A percentile compares a stretch with the other conserved stretches of the same genome.
Conservation (phyloP, 2,329 filamentous ascomycete species). For the Epichloe bromicola region DNA sequence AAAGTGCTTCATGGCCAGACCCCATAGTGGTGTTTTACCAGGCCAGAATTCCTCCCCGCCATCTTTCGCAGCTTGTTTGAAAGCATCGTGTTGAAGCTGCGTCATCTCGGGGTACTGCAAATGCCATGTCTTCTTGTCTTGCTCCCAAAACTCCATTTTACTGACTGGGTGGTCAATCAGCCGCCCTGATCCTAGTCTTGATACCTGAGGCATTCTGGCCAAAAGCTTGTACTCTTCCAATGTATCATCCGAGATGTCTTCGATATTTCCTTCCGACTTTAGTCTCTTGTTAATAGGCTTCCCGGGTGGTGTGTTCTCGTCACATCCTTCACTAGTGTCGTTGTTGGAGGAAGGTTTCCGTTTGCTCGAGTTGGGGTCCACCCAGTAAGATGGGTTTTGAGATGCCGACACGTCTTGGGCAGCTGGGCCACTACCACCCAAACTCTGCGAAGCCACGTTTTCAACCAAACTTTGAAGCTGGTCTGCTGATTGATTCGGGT, state of each 20-base stretch:
- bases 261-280: constrained; percentile 34
- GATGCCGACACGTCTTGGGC: constrained; percentile 10
- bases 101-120: constrained; percentile 52
- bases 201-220: constrained; percentile 35
- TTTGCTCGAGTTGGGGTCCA: constrained; percentile 39
- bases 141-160: constrained; percentile 46
- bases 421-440: constrained; percentile 32
- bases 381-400: constrained; percentile 13
- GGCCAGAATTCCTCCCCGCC: constrained; percentile 41
- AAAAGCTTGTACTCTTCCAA: constrained; percentile 34
- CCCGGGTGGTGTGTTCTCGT: constrained; percentile 20
- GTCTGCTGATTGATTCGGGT: constrained; percentile 31
- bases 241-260: constrained; percentile 20
- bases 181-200: constrained; percentile 36
- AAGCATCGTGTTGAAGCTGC: constrained; percentile 42
- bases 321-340: constrained; percentile 40
- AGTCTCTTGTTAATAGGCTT: constrained; percentile 43
- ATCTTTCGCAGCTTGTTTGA: constrained; percentile 35
- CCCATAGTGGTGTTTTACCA: constrained; percentile 39
- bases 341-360: constrained; percentile 34
- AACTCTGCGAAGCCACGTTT: constrained; percentile 41
- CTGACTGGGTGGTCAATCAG: constrained; percentile 44
- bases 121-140: constrained; percentile 44
- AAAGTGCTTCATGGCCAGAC: constrained; percentile 45
- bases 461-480: constrained; percentile 39